Evolutionary conservation across 148 eudicot species (phyloP), one percentile per base, ranked within the genome.

Genomic region (Rhododendron ferrugineum): DNA sequence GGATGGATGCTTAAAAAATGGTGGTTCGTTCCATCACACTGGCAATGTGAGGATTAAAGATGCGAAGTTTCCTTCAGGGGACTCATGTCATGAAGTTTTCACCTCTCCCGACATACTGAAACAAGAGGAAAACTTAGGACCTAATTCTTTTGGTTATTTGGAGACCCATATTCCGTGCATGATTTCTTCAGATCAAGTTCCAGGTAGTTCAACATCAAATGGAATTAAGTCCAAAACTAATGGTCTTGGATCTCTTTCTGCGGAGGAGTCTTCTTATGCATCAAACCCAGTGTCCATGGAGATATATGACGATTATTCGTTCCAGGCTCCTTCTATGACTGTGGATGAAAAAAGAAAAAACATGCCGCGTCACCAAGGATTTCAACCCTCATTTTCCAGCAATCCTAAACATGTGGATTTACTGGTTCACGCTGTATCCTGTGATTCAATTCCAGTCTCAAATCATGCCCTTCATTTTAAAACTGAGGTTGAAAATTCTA

Each of bases 251-350:
- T 88, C 90, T 78, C 74, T 88, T 85, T 90, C 90, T 88, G 89
- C 87, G 0, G 89, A 86, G 86, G 95, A 87, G 56, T 88, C 92
- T 62, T 93, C 90, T 85, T 58, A 89, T 88, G 89, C 89, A 86
- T 92, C 94, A 3, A 93, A 81, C 83, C 91, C 82, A 89, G 87
- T 88, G 62, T 50, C 62, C 62, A 79, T 49, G 60, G 62, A 79
- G 37, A 50, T n/a, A 54, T 79, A 20, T 30, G 54, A 44, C 3
- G 80, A 78, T 5, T 42, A 23, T 77, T 88, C 92, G 80, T 83
- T 90, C 80, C 80, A 84, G 76, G 87, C 78, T 16, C 84, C 92
- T 90, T 30, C 88, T 75, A 60, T 54, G 58, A 73, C 88, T 14
- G 86, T 88, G 79, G 88, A 81, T 83, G 91, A 82, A 78, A 92